A percentile compares a stretch with the other conserved stretches of the same genome.
Evolutionary conservation across 2,329 filamentous ascomycete species (phyloP).

Genomic region (Immersiporthe knoxdaviesiana): DNA sequence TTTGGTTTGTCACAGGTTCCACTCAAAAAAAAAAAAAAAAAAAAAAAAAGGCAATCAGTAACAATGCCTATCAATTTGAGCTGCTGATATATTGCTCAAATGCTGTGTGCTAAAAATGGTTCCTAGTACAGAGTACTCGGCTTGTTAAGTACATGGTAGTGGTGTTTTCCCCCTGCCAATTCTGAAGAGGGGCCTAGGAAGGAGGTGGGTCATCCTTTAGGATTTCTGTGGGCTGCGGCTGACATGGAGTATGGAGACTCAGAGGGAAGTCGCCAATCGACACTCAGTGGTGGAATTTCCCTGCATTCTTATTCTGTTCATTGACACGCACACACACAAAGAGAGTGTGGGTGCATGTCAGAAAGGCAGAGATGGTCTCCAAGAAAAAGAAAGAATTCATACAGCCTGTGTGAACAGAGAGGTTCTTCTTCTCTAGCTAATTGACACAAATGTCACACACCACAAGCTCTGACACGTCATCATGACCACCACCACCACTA

Average conservation of each 20-base stretch:
- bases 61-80: too few species aligned
- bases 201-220: background rate
- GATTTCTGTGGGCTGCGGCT: background rate
- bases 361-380: background rate
- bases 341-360: background rate
- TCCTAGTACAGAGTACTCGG: too few species aligned
- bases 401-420: too few species aligned
- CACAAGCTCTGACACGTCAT: background rate
- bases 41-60: too few species aligned
- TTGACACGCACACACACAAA: background rate
- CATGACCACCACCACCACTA: background rate
- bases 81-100: too few species aligned
- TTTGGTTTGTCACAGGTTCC: too few species aligned
- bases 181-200: background rate
- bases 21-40: too few species aligned
- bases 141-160: too few species aligned
- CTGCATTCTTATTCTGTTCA: background rate
- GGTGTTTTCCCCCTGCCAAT: background rate
- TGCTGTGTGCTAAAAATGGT: too few species aligned
- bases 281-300: background rate
- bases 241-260: background rate
- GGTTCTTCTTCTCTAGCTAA: background rate
- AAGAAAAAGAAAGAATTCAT: background rate
- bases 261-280: background rate
- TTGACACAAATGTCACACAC: too few species aligned